Evolutionary conservation across 208 protist species (phyloP), one percentile per base, ranked within the genome.

Genomic region (Trypanosoma theileri): DNA sequence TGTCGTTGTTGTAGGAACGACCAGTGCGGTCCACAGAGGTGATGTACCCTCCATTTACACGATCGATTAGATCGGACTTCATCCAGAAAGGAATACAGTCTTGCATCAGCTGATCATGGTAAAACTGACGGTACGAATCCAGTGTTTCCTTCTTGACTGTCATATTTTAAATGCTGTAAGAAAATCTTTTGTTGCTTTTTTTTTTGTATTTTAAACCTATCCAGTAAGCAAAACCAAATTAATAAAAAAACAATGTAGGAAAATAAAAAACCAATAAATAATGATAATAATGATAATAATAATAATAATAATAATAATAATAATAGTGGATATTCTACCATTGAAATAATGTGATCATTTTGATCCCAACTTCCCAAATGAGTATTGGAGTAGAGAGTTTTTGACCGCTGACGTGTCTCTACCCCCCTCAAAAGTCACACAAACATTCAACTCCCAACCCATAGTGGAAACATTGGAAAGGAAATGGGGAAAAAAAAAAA

Each of bases 1-100:
- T 65, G 24, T 65, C 59, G 24, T 11, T 65, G 45, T 65, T 65
- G 45, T 65, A 65, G 24, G 7, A 55, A 10, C 59, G 59, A 12
- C 59, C 59, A n/a, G 21, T 19, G 19, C 46, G 41, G 45, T 65
- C 61, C 28, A 66, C 61, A 26, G 48, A 66, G 28, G 48, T 66
- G n/a, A 57, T 66, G 17, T 66, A 57, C 4, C 61, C 61, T 28
- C 61, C 61, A 26, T 66, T 66, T 17, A 45, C 24, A 13, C 35
- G 26, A 48, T 66, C 61, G n/a, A 66, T 55, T 22, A 66, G 45
- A 41, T 57, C 61, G 16, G 61, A 66, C 28, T 66, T 19, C 61
- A 66, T 57, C 61, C 61, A 66, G n/a, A 66, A 66, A 13, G 48
- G 21, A 57, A 55, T 13, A 24, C 61, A 66, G 28, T 57, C 61